Conservation (phyloP, 2,329 filamentous ascomycete genomes). For the Neopestalotiopsis rosae region DNA sequence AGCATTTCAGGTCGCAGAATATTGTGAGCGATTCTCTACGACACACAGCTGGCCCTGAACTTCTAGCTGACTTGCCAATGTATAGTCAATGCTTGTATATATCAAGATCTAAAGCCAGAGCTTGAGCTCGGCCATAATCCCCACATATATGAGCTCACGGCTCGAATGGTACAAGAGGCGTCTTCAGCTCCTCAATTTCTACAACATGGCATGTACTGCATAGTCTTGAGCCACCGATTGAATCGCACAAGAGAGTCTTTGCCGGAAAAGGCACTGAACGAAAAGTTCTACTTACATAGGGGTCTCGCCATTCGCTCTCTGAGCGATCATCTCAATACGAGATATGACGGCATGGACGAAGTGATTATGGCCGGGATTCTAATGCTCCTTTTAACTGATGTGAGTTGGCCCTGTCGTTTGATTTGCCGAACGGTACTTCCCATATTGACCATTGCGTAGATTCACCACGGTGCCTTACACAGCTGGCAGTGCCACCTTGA, state of each 20-base stretch:
- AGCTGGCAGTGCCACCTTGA: background rate
- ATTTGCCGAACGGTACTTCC: background rate
- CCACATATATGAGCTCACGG: slow-evolving; percentile 32
- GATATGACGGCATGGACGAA: slow-evolving; percentile 29
- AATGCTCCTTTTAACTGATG: slow-evolving; percentile 38
- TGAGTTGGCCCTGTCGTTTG: slow-evolving; percentile 25
- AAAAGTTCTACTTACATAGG: slow-evolving; percentile 36
- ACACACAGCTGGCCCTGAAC: background rate
- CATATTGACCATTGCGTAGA: background rate
- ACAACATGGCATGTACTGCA: background rate
- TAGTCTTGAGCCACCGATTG: background rate
- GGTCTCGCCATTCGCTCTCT: slow-evolving; percentile 38
- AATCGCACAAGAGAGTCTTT: slow-evolving; percentile 10
- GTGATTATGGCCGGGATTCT: slow-evolving; percentile 38
- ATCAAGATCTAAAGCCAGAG: slow-evolving; percentile 29
- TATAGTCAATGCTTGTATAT: slow-evolving; percentile 37
- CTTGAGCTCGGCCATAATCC: slow-evolving; percentile 31
- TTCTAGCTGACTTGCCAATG: background rate
- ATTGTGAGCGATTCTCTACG: background rate
- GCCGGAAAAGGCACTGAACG: slow-evolving; percentile 25
- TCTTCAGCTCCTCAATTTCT: background rate
- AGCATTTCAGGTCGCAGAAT: background rate
- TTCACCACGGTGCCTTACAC: background rate
- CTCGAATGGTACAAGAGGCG: slow-evolving; percentile 22
- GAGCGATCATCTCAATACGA: slow-evolving; percentile 29